A percentile compares a stretch with the other conserved stretches of the same genome.
Evolutionary conservation across 208 protist species (phyloP).

Genomic region (Zelonia costaricensis): DNA sequence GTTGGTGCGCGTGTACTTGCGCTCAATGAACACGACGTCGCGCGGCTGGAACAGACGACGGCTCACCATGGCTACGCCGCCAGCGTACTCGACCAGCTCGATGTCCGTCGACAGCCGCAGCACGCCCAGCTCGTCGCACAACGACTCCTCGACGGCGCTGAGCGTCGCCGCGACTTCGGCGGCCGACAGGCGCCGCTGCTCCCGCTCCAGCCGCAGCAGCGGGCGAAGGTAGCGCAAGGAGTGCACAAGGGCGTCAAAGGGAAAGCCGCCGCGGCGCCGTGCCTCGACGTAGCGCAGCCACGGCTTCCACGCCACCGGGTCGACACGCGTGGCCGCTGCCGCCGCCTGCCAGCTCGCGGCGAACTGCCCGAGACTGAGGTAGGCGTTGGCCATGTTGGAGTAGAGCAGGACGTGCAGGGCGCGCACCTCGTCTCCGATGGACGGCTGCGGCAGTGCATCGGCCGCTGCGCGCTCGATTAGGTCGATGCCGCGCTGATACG

Average conservation of each 20-base stretch:
- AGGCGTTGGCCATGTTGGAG: slow-evolving; percentile 75
- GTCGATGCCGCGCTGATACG: slow-evolving; percentile 41
- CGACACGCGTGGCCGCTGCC: slow-evolving; percentile 28
- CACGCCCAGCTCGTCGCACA: slow-evolving; percentile 58
- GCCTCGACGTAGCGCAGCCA: slow-evolving; percentile 73
- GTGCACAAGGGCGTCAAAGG: slow-evolving; percentile 81
- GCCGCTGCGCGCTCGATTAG: slow-evolving; percentile 8
- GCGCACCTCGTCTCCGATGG: background rate
- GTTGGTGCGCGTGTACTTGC: slow-evolving; percentile 54
- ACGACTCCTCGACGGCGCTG: slow-evolving; percentile 29
- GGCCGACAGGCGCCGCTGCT: slow-evolving; percentile 21
- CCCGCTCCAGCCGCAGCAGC: slow-evolving; percentile 38
- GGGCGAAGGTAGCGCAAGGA: slow-evolving; percentile 57
- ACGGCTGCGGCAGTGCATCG: background rate
- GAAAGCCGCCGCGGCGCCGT: slow-evolving; percentile 47
- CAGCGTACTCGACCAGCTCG: slow-evolving; percentile 71
- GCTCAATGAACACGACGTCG: slow-evolving; percentile 77
- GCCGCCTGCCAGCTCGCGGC: slow-evolving; percentile 47
- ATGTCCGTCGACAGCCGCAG: slow-evolving; percentile 55
- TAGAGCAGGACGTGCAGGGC: slow-evolving; percentile 50
- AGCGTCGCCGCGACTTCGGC: slow-evolving; percentile 29
- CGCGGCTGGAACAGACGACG: slow-evolving; percentile 53
- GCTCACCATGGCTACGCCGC: slow-evolving; percentile 77
- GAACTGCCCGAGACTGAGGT: slow-evolving; percentile 31
- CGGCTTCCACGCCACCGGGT: slow-evolving; percentile 58